phyloP scores from a whole-genome alignment of 192 early-diverging fungal genomes.

The Podila epicladia region DNA sequence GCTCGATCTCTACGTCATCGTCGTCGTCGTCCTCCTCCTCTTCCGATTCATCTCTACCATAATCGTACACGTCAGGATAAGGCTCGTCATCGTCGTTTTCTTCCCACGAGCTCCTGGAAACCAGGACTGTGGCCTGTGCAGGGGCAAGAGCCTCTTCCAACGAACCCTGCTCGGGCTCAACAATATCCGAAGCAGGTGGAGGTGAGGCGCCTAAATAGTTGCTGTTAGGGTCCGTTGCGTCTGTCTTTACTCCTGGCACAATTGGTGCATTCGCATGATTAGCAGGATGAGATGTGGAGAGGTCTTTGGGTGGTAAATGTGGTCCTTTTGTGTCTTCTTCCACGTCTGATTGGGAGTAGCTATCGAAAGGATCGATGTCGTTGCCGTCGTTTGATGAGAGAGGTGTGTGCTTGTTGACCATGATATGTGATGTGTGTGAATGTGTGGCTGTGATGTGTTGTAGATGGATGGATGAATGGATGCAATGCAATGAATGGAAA shows the following conservation, averaged over 20 bases:
- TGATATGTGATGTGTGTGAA: constrained; percentile 4
- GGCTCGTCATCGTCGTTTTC: constrained; percentile 40
- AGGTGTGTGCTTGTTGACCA: constrained; percentile 30
- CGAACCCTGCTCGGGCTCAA: background rate
- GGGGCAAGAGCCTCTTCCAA: background rate
- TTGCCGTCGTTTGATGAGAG: constrained; percentile 8
- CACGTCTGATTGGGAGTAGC: constrained; percentile 12
- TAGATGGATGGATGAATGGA: background rate
- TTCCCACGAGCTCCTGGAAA: constrained; percentile 32
- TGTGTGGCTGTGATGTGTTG: background rate
- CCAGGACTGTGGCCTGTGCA: background rate
- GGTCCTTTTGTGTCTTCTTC: constrained; percentile 6
- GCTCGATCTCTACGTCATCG: constrained; percentile 7
- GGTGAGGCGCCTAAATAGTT: background rate
- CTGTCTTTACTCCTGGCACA: background rate
- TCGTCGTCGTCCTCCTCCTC: constrained; percentile 10
- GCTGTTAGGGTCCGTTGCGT: background rate
- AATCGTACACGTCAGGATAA: constrained; percentile 27
- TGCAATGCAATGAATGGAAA: background rate
- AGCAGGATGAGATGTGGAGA: too few species aligned
- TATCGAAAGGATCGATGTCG: constrained; percentile 25
- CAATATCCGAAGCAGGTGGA: background rate
- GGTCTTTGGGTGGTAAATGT: background rate
- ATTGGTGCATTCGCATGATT: too few species aligned
- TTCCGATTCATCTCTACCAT: constrained; percentile 12